Base-by-base conservation (phyloP, 192 early-diverging fungal species). In the Backusella liffmaniae region DNA sequence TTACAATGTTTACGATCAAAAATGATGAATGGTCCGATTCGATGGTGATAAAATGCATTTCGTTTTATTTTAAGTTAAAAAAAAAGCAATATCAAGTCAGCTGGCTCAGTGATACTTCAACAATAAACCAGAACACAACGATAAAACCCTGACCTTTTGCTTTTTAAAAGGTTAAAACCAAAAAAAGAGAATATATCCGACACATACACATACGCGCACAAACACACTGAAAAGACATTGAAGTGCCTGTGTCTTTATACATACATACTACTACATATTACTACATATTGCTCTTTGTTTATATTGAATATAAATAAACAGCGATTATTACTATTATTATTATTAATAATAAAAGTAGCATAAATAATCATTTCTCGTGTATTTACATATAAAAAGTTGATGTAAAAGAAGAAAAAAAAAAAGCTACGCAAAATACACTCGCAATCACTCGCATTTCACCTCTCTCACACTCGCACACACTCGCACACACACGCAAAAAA, bases 61-160 rank as follows among this genome's bases (percentile, higher is more conserved):
- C 36, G 13, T 13, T 44, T 44, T 49, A 49, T 49, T 49, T 49
- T 18, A 49, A 49, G 46, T 18, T 49, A 18, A 49, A 49, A 49
- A n/a, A 49, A 49, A 18, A 26, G 12, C 42, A 59, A 13, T 26
- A 59, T 29, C 12, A 59, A 59, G 23, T 59, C 56, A 59, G 56
- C 56, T 59, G 56, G 23, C 23, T 23, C 16, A 59, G 56, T 59
- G 56, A 59, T 26, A 59, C 21, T 59, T 59, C 23, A 29, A 59
- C 46, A 49, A 49, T 49, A 49, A 49, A n/a, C 46, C n/a, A 49
- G 26, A 9, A 62, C 56, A 62, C 21, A 62, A 62, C 26, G 56
- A 62, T 62, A 62, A 62, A 62, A 62, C 56, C 56, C 56, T 62
- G 56, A 62, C 56, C 56, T 29, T 62, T 62, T 62, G 26, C 26